phyloP scores from a whole-genome alignment of 2,329 filamentous ascomycete genomes.

The Diaporthe sp. region DNA sequence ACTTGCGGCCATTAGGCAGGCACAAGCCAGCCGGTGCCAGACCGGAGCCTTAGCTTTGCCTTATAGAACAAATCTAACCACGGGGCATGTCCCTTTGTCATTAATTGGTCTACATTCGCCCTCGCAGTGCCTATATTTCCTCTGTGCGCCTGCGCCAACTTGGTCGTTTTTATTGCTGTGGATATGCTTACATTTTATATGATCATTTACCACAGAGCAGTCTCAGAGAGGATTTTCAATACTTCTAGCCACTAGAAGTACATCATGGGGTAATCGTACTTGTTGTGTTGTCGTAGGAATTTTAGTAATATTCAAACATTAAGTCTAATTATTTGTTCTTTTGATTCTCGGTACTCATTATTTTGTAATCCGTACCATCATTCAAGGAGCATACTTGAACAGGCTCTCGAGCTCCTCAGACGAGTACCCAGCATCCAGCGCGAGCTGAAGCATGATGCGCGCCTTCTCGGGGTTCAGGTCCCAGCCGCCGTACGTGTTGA shows the following conservation, averaged over 20 bases:
- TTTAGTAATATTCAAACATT: not conserved
- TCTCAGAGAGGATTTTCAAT: not conserved
- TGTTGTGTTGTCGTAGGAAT: not conserved
- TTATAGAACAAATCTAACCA: too few species aligned
- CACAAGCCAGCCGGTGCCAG: too few species aligned
- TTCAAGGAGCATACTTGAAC: constrained; percentile 5
- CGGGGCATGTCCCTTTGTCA: too few species aligned
- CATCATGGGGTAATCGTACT: not conserved
- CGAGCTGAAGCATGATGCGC: constrained; percentile 24
- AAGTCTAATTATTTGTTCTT: not conserved
- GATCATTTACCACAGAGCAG: not conserved
- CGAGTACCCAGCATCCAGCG: constrained; percentile 7
- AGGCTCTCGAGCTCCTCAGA: constrained; percentile 2
- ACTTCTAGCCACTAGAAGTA: not conserved
- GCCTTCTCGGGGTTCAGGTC: constrained; percentile 22
- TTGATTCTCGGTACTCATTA: not conserved
- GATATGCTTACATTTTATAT: too few species aligned
- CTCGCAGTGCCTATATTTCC: too few species aligned
- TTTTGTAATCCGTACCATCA: not conserved
- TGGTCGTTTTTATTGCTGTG: too few species aligned
- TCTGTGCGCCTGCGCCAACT: too few species aligned
- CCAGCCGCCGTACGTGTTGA: constrained; percentile 18
- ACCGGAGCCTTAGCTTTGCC: too few species aligned
- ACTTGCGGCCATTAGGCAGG: too few species aligned
- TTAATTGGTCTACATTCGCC: too few species aligned